Conservation (phyloP, 1,284 basidiomycete species). For the Pseudozyma sp. region DNA sequence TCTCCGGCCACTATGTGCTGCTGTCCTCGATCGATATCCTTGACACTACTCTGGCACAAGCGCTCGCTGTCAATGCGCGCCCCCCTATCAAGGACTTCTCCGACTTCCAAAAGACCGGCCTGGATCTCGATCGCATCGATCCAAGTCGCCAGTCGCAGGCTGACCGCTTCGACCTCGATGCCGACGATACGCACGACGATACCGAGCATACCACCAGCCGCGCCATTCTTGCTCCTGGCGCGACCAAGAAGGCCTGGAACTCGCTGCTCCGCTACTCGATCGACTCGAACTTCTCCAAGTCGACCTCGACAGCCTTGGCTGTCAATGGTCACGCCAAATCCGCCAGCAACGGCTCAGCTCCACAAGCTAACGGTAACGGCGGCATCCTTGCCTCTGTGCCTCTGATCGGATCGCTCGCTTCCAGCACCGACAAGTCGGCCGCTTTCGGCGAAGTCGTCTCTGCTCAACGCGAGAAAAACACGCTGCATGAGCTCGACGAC, state of each 20-base stretch:
- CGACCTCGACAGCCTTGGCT: background rate
- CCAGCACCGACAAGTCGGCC: conserved; percentile 31
- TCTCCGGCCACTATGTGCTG: conserved; percentile 87
- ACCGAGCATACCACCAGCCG: conserved; percentile 24
- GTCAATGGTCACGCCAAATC: conserved; percentile 17
- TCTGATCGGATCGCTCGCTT: conserved; percentile 20
- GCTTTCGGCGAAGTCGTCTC: conserved; percentile 65
- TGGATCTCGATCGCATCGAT: conserved; percentile 50
- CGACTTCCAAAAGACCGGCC: conserved; percentile 45
- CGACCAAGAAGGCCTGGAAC: conserved; percentile 76
- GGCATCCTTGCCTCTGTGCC: conserved; percentile 50
- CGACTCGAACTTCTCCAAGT: conserved; percentile 21
- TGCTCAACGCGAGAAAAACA: conserved; percentile 40
- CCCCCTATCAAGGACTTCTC: conserved; percentile 49
- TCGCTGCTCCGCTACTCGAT: conserved; percentile 72
- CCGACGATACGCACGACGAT: conserved; percentile 13
- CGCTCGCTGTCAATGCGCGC: conserved; percentile 72
- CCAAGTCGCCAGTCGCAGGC: conserved; percentile 46
- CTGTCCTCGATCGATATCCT: conserved; percentile 85
- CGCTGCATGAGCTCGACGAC: conserved; percentile 67
- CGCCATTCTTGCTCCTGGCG: conserved; percentile 69
- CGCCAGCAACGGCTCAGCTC: conserved; percentile 14
- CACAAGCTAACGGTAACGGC: conserved; percentile 6
- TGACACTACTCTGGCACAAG: conserved; percentile 84
- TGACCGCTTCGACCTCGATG: conserved; percentile 54